A percentile compares a stretch with the other conserved stretches of the same genome.
phyloP scores from a whole-genome alignment of 176 grass and related monocot species.

The Dendrocalamus sinicus region DNA sequence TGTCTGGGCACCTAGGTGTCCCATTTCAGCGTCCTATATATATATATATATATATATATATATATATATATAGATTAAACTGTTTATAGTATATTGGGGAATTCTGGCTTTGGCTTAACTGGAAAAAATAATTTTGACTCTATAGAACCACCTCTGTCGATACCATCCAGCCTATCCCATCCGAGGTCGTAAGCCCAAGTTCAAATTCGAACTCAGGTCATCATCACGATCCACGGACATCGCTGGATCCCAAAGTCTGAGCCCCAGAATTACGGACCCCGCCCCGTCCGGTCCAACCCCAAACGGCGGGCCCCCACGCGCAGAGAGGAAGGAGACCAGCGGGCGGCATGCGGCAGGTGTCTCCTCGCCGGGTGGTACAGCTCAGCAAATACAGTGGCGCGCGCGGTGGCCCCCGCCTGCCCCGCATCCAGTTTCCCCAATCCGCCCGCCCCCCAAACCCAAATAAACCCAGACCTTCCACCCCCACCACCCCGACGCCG shows the following conservation, averaged over 20 bases:
- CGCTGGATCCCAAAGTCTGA: not conserved
- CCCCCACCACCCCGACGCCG: not conserved
- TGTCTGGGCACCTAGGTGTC: too few species aligned
- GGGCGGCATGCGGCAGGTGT: not conserved
- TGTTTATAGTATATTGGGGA: too few species aligned
- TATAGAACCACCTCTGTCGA: too few species aligned
- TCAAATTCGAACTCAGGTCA: not conserved
- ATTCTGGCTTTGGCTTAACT: too few species aligned
- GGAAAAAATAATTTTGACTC: too few species aligned
- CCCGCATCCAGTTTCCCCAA: not conserved
- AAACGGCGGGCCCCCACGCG: too few species aligned
- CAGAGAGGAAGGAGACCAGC: not conserved
- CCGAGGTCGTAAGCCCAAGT: not conserved
- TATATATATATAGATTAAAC: too few species aligned
- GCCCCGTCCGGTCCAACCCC: too few species aligned
- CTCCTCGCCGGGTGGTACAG: not conserved
- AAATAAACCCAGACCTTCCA: not conserved
- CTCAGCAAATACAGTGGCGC: not conserved
- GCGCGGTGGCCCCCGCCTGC: not conserved
- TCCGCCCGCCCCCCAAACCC: not conserved
- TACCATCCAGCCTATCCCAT: not conserved
- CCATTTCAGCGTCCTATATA: too few species aligned
- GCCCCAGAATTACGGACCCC: not conserved
- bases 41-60: too few species aligned
- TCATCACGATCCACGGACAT: not conserved